Evolutionary conservation across 2,329 filamentous ascomycete species (phyloP).

Genomic region (Exophiala viscosa): DNA sequence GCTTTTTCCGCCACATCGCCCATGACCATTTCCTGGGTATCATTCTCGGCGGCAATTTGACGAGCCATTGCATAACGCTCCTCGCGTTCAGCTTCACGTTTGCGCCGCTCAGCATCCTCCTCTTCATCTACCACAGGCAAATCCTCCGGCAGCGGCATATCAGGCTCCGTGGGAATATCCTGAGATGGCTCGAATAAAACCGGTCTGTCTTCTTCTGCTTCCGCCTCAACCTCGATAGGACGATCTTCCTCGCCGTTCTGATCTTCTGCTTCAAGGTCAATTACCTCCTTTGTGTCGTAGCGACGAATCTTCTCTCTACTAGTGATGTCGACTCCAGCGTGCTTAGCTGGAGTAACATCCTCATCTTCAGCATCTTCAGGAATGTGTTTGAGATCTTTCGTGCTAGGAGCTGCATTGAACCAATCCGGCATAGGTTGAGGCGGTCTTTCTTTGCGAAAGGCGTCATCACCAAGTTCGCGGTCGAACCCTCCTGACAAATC

Average conservation of each 20-base stretch:
- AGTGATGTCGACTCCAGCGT: conserved; percentile 5
- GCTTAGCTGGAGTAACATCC: conserved; percentile 19
- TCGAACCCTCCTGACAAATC: conserved; percentile 65
- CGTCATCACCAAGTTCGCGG: conserved; percentile 38
- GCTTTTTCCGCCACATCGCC: conserved; percentile 44
- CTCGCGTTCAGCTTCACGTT: conserved; percentile 38
- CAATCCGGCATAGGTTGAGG: conserved; percentile 43
- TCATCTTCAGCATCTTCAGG: conserved; percentile 12
- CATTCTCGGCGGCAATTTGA: conserved; percentile 26
- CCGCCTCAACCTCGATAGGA: conserved; percentile 27
- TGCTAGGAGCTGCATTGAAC: conserved; percentile 39
- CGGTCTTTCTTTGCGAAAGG: conserved; percentile 31
- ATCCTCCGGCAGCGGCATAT: background rate
- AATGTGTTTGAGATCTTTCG: conserved; percentile 27
- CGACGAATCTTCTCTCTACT: conserved; percentile 25
- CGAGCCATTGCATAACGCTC: conserved; percentile 35
- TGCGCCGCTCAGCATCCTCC: conserved; percentile 17
- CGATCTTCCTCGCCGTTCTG: conserved; percentile 13
- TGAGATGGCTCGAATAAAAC: conserved; percentile 5
- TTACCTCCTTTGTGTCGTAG: conserved; percentile 36
- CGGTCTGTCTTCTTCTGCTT: conserved; percentile 31
- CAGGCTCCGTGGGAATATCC: conserved; percentile 1
- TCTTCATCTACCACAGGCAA: conserved; percentile 5
- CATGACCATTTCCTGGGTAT: conserved; percentile 33
- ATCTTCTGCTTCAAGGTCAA: conserved; percentile 38